Base-by-base conservation (phyloP, 441 rosid genomes). In the Viola pubescens region DNA sequence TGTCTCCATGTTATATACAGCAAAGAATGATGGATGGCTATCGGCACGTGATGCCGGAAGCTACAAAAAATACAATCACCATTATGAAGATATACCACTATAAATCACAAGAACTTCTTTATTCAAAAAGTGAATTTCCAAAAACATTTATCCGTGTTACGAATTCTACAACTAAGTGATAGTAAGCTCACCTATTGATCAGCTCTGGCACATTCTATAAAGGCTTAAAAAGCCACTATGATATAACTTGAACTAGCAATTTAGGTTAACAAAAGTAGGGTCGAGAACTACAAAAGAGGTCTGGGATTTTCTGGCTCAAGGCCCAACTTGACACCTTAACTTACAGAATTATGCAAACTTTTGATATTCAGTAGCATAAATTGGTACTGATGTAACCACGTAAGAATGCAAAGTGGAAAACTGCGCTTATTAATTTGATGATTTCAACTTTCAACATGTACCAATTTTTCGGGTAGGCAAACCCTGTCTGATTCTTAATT, bases 1-100 rank as follows among this genome's bases (percentile, higher is more conserved):
- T 63, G 97, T 88, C 73, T 88, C 98, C 97, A 94, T 94, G 72
- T 90, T 83, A 78, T 94, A 94, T 51, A 94, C 95, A 7, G 91
- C 96, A 58, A 89, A 94, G 75, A 94, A 94, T 34, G 97, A 84
- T 16, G 82, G 78, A 58, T 78, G 91, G 56, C 75, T 75, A 78
- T 89, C 97, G 68, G 86, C 76, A 63, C 68, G 78, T 40, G 87
- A 76, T 57, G 77, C 82, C 90, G 84, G 82, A 73, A 66, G 56
- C 64, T 71, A 69, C 68, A 66, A 69, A 60, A 5, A 26, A 54
- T 10, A 61, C 16, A 48, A 58, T 68, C 66, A 62, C 45, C 13
- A 49, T 56, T 37, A 57, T 57, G 16, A 44, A 64, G 34, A 59
- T 39, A 26, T 63, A 48, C 37, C 3, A 49, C n/a, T 12, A 12